Conservation (phyloP, 1,284 basidiomycete species). For the Serendipita sp. region DNA sequence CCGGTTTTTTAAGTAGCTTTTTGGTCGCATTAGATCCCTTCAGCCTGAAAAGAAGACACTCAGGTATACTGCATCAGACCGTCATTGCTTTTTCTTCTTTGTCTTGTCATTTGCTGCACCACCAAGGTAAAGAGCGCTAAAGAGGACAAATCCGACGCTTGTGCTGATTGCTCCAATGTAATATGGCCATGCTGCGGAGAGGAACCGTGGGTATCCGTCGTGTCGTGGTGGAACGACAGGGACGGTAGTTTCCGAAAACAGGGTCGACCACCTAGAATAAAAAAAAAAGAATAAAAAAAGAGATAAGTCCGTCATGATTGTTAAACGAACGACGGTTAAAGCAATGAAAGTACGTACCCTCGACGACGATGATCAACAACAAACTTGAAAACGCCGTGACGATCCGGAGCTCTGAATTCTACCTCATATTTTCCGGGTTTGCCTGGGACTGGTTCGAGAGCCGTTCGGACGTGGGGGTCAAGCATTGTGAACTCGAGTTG, state of each 20-base stretch:
- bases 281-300: neutral
- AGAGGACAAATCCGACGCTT: constrained; percentile 68
- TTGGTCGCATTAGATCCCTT: no score
- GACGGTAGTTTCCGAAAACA: constrained; percentile 62
- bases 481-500: constrained; percentile 98
- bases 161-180: constrained; percentile 83
- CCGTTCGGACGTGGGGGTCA: constrained; percentile 80
- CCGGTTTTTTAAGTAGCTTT: no score
- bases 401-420: constrained; percentile 77
- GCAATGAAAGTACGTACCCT: constrained; percentile 40
- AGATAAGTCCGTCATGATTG: no score
- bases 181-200: constrained; percentile 90
- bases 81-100: constrained; percentile 19
- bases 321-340: neutral
- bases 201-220: constrained; percentile 88
- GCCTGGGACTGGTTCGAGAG: constrained; percentile 41
- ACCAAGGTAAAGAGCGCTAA: constrained; percentile 72
- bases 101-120: constrained; percentile 35
- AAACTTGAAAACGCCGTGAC: constrained; percentile 98
- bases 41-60: no score
- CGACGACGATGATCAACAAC: constrained; percentile 76
- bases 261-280: constrained; percentile 45
- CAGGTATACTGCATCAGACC: neutral
- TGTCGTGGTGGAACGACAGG: constrained; percentile 87
- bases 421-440: constrained; percentile 56